Evolutionary conservation across 257 asterid genomes (phyloP).

Genomic region (Solanum lycopersicoides): DNA sequence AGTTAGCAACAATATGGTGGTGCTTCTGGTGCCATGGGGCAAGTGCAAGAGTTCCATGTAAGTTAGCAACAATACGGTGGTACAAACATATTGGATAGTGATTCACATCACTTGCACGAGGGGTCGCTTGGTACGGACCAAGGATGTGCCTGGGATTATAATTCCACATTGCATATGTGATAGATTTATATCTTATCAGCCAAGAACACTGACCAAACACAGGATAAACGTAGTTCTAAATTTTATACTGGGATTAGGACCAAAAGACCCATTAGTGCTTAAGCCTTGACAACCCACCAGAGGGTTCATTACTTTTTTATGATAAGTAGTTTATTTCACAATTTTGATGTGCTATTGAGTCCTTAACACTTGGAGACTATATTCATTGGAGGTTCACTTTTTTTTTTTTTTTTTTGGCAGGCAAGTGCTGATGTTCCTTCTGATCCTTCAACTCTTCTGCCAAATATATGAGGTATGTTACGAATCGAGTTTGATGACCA

Average conservation of each 20-base stretch:
- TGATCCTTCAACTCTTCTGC: slow-evolving; percentile 56
- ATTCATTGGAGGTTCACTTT: background rate
- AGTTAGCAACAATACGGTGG: background rate
- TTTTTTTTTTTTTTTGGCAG: slow-evolving; percentile 20
- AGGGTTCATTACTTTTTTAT: background rate
- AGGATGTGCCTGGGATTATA: background rate
- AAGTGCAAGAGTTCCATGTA: background rate
- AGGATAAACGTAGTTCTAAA: background rate
- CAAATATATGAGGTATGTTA: slow-evolving; percentile 31
- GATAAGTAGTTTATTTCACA: background rate
- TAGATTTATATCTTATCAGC: background rate
- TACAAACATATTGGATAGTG: background rate
- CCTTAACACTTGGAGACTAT: background rate
- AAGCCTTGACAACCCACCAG: background rate
- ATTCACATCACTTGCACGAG: background rate
- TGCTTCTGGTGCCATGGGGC: too few species aligned
- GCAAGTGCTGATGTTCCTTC: slow-evolving; percentile 47
- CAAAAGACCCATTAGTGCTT: background rate
- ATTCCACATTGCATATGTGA: background rate
- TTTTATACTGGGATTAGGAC: background rate
- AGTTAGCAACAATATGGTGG: background rate
- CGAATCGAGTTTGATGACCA: background rate
- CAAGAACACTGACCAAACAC: background rate
- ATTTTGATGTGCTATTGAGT: background rate
- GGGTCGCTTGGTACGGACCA: background rate